These are phyloP conservation scores for Camellia lanceoleosa DNA, from an alignment of 148 eudicot species.

Conservation along the genomic window DNA sequence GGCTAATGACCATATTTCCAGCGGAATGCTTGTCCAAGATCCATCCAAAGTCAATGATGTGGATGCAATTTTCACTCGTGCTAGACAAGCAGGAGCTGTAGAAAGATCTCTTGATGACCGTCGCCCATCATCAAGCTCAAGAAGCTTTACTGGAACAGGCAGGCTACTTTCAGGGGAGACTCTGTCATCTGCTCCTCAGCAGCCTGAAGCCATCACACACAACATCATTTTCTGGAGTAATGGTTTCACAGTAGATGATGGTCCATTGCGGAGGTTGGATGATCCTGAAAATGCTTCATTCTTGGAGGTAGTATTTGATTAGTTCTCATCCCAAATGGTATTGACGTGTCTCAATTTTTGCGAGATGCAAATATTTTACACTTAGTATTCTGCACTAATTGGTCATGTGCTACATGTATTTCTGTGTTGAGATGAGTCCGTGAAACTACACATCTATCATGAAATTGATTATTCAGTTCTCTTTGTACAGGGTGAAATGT, in stretches of 20 bases:
- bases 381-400: not conserved
- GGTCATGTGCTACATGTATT: not conserved
- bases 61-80: conserved; percentile 57
- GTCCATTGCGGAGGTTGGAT: conserved; percentile 69
- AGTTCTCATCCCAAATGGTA: not conserved
- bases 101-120: conserved; percentile 38
- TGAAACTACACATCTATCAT: not conserved
- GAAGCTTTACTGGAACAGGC: conserved; percentile 65
- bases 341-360: conserved; percentile 3
- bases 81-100: conserved; percentile 55
- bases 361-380: not conserved
- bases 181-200: conserved; percentile 42
- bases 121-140: conserved; percentile 61
- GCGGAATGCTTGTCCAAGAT: conserved; percentile 81
- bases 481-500: not conserved
- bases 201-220: conserved; percentile 41
- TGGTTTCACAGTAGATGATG: conserved; percentile 71
- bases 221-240: conserved; percentile 68
- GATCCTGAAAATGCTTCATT: conserved; percentile 71
- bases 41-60: conserved; percentile 48
- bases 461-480: not conserved
- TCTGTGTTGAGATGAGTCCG: not conserved
- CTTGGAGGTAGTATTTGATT: conserved; percentile 48
- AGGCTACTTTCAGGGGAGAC: conserved; percentile 73
- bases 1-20: conserved; percentile 23